Evolutionary conservation across 2,329 filamentous ascomycete species (phyloP).

Genomic region (Colletotrichum limetticola): DNA sequence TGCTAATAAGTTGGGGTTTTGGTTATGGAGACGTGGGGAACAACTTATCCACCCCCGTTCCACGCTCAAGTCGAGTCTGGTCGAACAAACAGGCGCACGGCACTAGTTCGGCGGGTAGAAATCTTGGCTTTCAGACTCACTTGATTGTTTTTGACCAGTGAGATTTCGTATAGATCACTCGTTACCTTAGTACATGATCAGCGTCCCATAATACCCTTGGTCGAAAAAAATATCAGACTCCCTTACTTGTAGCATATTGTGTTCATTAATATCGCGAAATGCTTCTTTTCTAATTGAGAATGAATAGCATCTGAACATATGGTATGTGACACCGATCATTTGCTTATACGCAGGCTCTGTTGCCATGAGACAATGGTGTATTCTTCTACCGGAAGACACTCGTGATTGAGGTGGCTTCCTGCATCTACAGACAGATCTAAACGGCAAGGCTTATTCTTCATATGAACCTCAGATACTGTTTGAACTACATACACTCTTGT

Average conservation of each 20-base stretch:
- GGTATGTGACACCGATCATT: no score
- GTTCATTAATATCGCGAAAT: no score
- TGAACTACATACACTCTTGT: no score
- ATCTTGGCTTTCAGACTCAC: not conserved
- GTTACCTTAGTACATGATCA: no score
- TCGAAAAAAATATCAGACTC: no score
- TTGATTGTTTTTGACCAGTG: not conserved
- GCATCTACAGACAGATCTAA: not conserved
- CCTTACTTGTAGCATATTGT: no score
- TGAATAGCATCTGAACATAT: no score
- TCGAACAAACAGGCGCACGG: not conserved
- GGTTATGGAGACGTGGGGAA: not conserved
- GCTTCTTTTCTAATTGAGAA: no score
- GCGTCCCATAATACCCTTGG: no score
- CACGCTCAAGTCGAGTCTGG: not conserved
- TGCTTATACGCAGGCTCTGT: no score
- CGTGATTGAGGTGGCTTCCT: not conserved
- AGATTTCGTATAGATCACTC: not conserved
- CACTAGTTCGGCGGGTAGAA: not conserved
- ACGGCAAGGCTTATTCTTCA: not conserved
- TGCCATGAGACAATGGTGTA: no score
- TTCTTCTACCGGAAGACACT: not conserved
- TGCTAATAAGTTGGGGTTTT: not conserved
- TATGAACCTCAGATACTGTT: no score
- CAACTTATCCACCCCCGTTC: not conserved